phyloP scores from a whole-genome alignment of 148 eudicot species.

The Salicornia ramosissima region DNA sequence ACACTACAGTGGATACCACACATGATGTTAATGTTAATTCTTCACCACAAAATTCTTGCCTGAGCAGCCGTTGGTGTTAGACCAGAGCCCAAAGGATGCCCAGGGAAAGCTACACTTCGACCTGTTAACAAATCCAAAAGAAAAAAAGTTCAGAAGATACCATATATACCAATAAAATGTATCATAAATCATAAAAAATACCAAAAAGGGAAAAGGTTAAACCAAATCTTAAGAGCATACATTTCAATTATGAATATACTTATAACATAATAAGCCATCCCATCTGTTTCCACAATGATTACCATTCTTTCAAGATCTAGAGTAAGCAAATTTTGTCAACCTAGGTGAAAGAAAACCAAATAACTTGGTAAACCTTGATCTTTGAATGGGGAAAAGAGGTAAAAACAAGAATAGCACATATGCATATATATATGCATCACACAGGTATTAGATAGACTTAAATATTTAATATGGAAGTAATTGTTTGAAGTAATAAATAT shows the following conservation, averaged over 20 bases:
- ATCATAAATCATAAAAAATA: background rate
- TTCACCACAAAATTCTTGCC: slow-evolving; percentile 58
- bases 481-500: too few relatives aligned
- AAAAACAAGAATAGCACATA: too few relatives aligned
- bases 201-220: background rate
- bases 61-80: slow-evolving; percentile 81
- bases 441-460: too few relatives aligned
- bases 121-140: slow-evolving; percentile 43
- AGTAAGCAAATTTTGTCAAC: background rate
- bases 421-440: too few relatives aligned
- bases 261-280: slow-evolving; percentile 1
- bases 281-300: background rate
- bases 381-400: too few relatives aligned
- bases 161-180: background rate
- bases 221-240: background rate
- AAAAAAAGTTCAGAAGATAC: slow-evolving; percentile 9
- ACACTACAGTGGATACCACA: slow-evolving; percentile 31
- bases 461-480: too few relatives aligned
- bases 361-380: too few relatives aligned
- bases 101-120: slow-evolving; percentile 98
- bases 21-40: slow-evolving; percentile 31
- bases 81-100: slow-evolving; percentile 96
- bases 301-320: slow-evolving; percentile 1
- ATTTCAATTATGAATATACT: background rate
- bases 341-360: background rate